Evolutionary conservation across 2,329 filamentous ascomycete species (phyloP).

Genomic region (Sphaerulina vaccinii): DNA sequence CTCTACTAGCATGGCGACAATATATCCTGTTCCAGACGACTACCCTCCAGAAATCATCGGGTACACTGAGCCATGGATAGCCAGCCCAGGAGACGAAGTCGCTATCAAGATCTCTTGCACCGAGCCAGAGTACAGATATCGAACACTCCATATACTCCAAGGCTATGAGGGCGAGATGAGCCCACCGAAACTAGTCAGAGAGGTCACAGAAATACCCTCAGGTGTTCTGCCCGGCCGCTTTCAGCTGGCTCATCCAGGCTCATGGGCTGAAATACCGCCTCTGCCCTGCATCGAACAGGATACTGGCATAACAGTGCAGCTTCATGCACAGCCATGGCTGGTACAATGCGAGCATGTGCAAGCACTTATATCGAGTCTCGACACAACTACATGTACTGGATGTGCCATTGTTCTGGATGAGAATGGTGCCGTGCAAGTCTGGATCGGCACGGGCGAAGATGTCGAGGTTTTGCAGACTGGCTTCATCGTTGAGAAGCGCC

Average conservation of each 20-base stretch:
- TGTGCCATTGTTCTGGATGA: neutral
- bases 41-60: conserved; percentile 2
- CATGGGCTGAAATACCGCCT: neutral
- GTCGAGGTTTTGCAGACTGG: neutral
- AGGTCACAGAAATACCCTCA: neutral
- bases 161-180: neutral
- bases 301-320: neutral
- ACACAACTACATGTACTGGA: neutral
- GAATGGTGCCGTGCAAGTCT: neutral
- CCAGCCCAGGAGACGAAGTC: neutral
- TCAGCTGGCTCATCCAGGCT: neutral
- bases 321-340: neutral
- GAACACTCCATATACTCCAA: neutral
- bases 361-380: neutral
- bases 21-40: neutral
- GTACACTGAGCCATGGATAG: conserved; percentile 5
- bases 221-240: neutral
- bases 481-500: neutral
- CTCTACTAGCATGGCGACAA: conserved; percentile 1
- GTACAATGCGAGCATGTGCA: neutral
- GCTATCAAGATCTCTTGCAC: conserved; percentile 6
- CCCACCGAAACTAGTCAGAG: neutral
- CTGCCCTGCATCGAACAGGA: neutral
- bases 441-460: neutral
- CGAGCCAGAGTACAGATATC: neutral